Conservation (phyloP, 2,329 filamentous ascomycete genomes). For the Zymoseptoria brevis region DNA sequence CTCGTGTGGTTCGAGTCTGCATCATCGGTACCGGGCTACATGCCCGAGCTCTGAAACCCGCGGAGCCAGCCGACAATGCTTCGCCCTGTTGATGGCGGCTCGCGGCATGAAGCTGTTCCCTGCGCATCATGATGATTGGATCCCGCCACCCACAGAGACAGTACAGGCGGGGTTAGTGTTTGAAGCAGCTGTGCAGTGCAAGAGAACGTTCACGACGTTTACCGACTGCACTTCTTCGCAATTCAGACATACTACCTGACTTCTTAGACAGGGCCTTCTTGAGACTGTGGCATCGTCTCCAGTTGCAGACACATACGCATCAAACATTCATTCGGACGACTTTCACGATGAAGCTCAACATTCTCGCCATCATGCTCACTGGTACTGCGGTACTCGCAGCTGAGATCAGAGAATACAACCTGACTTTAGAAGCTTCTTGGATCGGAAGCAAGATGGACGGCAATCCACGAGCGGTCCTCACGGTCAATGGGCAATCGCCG, state of each 20-base stretch:
- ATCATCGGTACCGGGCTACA: not conserved
- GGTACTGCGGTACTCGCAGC: not conserved
- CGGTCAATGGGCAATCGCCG: constrained; percentile 36
- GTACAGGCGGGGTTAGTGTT: not conserved
- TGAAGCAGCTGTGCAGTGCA: not conserved
- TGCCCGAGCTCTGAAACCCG: not conserved
- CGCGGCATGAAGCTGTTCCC: not conserved
- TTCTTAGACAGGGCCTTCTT: not conserved
- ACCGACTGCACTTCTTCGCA: not conserved
- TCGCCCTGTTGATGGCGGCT: not conserved
- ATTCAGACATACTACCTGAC: not conserved
- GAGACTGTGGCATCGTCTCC: not conserved
- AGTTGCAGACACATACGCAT: not conserved
- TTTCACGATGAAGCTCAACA: not conserved
- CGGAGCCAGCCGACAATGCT: not conserved
- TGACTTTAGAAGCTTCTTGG: constrained; percentile 12
- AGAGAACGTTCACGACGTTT: not conserved
- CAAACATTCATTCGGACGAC: not conserved
- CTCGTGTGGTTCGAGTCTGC: not conserved
- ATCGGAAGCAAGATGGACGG: constrained; percentile 9
- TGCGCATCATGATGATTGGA: not conserved
- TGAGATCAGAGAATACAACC: constrained; percentile 12
- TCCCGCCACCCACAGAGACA: not conserved
- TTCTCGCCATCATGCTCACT: not conserved
- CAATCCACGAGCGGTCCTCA: constrained; percentile 6